Conservation (phyloP, 176 grass and related monocot genomes). For the Aegilops longissima region DNA sequence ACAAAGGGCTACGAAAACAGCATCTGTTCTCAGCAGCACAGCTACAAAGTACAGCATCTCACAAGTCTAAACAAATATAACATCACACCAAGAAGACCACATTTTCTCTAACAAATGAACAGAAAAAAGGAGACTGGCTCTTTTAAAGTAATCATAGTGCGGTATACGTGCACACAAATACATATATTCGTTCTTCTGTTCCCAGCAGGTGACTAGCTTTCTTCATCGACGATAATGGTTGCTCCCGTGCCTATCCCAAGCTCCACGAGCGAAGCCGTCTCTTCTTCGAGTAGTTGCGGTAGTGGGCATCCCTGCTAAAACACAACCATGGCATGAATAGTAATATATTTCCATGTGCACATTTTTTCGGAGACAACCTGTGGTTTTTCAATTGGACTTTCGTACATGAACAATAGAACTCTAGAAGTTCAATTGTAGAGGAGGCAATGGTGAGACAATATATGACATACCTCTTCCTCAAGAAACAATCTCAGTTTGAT, state of each 20-base stretch:
- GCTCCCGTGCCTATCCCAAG: conserved; percentile 59
- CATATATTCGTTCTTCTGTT: neutral
- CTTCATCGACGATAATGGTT: conserved; percentile 79
- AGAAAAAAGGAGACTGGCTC: neutral
- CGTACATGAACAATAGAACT: neutral
- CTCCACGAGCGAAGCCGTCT: conserved; percentile 67
- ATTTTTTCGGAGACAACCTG: neutral
- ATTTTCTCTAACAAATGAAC: neutral
- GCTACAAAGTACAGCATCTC: no score
- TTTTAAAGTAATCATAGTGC: neutral
- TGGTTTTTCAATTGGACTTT: neutral
- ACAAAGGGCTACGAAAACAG: no score
- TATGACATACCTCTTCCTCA: conserved; percentile 68
- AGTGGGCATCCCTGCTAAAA: conserved; percentile 61
- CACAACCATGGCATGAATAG: neutral
- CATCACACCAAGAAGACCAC: neutral
- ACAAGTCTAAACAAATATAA: no score
- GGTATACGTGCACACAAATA: neutral
- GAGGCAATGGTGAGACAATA: neutral
- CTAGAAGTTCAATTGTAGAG: neutral
- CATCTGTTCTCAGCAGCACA: no score
- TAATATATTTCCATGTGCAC: neutral
- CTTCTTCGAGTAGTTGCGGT: conserved; percentile 65
- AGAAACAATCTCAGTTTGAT: conserved; percentile 75
- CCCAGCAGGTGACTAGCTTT: conserved; percentile 45